A percentile compares a stretch with the other conserved stretches of the same genome.
Conservation (phyloP, 2,329 filamentous ascomycete species). For the Xylaria multiplex region DNA sequence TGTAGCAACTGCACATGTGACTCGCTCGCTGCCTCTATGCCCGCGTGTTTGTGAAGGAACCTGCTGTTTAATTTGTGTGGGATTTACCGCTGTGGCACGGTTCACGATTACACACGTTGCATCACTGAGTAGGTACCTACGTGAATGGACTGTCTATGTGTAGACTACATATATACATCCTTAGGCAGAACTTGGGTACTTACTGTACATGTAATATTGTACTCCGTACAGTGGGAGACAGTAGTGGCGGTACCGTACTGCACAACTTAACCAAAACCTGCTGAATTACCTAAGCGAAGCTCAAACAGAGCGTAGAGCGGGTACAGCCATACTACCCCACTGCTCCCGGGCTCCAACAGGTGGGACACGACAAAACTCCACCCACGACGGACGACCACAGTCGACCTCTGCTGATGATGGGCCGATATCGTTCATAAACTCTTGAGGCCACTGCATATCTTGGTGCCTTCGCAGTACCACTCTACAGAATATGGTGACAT, state of each 20-base stretch:
- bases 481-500: conserved; percentile 4
- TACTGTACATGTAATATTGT: too few species aligned
- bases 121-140: too few species aligned
- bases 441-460: conserved; percentile 8
- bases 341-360: conserved; percentile 6
- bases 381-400: conserved; percentile 23
- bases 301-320: conserved; percentile 6
- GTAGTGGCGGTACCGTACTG: neutral
- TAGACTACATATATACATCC: too few species aligned
- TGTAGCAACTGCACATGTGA: neutral
- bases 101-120: neutral
- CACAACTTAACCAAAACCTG: neutral
- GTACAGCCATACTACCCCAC: conserved; percentile 21
- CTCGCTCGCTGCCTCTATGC: neutral
- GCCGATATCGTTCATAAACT: conserved; percentile 36
- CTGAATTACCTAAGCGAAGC: conserved; percentile 9
- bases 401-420: conserved; percentile 37
- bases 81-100: neutral
- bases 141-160: too few species aligned
- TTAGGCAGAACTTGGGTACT: too few species aligned
- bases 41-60: neutral
- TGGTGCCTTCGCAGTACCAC: conserved; percentile 29
- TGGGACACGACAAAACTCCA: conserved; percentile 31
- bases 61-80: neutral
- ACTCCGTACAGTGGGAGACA: too few species aligned